Conservation (phyloP, 345 rosid species). For the Lumnitzera littorea region DNA sequence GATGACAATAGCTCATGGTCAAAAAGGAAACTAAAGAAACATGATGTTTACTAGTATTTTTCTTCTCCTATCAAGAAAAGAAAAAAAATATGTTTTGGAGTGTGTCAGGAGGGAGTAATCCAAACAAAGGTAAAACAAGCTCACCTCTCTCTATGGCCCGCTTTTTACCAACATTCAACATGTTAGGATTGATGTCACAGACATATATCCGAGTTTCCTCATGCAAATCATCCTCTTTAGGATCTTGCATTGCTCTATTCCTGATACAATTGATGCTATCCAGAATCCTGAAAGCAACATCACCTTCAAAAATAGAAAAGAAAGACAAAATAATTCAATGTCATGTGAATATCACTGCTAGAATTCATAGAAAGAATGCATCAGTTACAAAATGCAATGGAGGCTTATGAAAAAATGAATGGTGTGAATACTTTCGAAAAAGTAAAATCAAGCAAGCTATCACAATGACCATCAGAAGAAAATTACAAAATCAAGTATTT, state of each 20-base stretch:
- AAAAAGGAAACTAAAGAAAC: too few relatives aligned
- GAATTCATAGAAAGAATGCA: not conserved
- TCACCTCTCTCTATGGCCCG: constrained; percentile 82
- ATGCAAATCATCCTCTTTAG: constrained; percentile 38
- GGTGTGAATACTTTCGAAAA: not conserved
- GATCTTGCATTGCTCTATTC: constrained; percentile 53
- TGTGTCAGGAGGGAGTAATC: too few relatives aligned
- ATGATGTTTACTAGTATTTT: too few relatives aligned
- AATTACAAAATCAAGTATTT: too few relatives aligned
- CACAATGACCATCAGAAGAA: too few relatives aligned
- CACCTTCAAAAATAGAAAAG: constrained; percentile 46
- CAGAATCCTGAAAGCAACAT: constrained; percentile 84
- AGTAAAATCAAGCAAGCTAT: too few relatives aligned
- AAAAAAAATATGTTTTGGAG: too few relatives aligned
- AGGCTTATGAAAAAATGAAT: not conserved
- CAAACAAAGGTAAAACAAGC: too few relatives aligned
- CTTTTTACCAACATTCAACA: constrained; percentile 79
- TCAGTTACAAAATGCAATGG: not conserved
- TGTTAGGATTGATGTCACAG: constrained; percentile 90
- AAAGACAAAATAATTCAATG: not conserved
- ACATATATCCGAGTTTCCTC: constrained; percentile 80
- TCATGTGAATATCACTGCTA: not conserved
- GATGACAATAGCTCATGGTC: too few relatives aligned
- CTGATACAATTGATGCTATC: constrained; percentile 48
- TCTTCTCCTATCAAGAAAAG: too few relatives aligned